A percentile compares a stretch with the other conserved stretches of the same genome.
phyloP scores from a whole-genome alignment of 441 rosid genomes.

The Melastoma candidum region DNA sequence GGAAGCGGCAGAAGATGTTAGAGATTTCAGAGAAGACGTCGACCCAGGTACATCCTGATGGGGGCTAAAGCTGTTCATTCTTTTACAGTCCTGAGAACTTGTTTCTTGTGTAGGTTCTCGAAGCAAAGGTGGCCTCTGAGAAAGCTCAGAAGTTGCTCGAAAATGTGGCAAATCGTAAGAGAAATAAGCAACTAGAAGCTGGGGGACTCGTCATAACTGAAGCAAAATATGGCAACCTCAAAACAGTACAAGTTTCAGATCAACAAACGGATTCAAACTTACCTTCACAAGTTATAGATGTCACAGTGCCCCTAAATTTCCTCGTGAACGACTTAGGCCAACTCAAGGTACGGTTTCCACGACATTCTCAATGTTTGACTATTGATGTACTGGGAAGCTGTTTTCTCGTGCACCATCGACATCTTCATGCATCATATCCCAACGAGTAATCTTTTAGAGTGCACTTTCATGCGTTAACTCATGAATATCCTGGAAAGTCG shows the following conservation, averaged over 20 bases:
- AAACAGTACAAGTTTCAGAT: constrained; percentile 42
- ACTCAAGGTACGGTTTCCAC: constrained; percentile 45
- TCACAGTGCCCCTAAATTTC: constrained; percentile 85
- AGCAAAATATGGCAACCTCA: constrained; percentile 64
- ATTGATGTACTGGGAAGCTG: not conserved
- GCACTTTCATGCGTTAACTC: no score
- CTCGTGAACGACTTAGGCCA: constrained; percentile 75
- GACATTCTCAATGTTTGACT: not conserved
- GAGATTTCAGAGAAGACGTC: constrained; percentile 62
- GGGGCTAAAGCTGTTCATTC: not conserved
- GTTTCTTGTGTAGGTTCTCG: constrained; percentile 43
- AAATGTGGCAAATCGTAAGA: constrained; percentile 78
- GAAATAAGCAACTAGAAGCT: constrained; percentile 53
- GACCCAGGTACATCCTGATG: constrained; percentile 48
- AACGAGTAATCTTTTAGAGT: no score
- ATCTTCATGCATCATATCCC: no score
- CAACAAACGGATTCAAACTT: constrained; percentile 29
- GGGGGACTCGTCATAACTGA: constrained; percentile 68
- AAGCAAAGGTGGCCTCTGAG: constrained; percentile 63
- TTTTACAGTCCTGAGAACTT: constrained; percentile 3
- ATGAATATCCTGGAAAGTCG: no score
- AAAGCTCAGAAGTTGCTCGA: constrained; percentile 75
- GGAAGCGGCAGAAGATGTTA: constrained; percentile 64
- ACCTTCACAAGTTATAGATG: constrained; percentile 60
- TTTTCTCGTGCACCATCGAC: not conserved